Conservation (phyloP, 225 moss, liverwort and hornwort genomes). For the Bryoerythrophyllum caledonicum region DNA sequence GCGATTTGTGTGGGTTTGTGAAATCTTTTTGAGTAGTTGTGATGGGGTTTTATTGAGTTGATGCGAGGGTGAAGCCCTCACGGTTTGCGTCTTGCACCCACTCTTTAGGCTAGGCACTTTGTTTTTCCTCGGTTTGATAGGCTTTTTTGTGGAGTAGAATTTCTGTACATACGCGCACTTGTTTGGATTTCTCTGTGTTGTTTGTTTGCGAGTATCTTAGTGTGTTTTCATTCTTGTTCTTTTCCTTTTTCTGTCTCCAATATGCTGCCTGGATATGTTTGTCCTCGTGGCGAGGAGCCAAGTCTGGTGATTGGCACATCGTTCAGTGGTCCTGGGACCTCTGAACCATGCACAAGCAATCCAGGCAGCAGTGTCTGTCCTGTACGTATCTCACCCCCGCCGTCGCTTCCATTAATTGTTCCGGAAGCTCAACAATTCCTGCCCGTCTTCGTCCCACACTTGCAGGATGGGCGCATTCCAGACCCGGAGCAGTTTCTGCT, state of each 20-base stretch:
- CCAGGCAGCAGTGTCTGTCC: neutral
- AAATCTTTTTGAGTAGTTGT: neutral
- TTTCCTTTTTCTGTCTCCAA: neutral
- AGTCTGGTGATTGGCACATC: neutral
- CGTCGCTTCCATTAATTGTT: neutral
- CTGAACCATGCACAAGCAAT: neutral
- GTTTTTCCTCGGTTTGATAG: neutral
- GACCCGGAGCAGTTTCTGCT: neutral
- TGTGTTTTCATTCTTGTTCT: neutral
- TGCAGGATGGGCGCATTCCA: neutral
- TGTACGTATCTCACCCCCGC: neutral
- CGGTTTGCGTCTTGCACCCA: neutral
- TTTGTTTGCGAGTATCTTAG: too few relatives aligned
- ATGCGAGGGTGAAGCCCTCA: neutral
- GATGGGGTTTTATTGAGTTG: neutral
- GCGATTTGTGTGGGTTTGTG: neutral
- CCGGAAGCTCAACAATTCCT: neutral
- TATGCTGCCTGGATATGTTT: constrained; percentile 25
- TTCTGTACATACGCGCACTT: neutral
- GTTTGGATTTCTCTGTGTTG: neutral
- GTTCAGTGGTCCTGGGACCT: neutral
- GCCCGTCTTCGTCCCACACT: neutral
- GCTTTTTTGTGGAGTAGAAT: neutral
- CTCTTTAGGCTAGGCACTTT: neutral
- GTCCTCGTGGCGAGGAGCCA: constrained; percentile 12